A percentile compares a stretch with the other conserved stretches of the same genome.
phyloP scores from a whole-genome alignment of 768 basidiomycete genomes.

The Serendipita sp. region DNA sequence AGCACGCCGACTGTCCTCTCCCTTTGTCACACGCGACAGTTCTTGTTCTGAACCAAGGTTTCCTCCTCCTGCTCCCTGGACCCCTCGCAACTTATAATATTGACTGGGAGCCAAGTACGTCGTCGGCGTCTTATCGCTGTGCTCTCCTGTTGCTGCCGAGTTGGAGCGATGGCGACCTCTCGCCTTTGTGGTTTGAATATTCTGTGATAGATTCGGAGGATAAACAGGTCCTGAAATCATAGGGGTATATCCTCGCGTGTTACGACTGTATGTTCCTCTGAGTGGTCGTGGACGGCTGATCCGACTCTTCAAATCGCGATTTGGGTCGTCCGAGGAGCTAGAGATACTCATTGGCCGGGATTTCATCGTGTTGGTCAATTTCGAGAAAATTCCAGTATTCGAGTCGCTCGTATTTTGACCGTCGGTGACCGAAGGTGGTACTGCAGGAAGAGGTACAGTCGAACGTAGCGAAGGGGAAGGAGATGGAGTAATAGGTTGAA shows the following conservation, averaged over 20 bases:
- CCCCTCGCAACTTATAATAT: conserved; percentile 55
- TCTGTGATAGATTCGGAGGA: neutral
- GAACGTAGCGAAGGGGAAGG: conserved; percentile 45
- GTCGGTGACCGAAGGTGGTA: conserved; percentile 17
- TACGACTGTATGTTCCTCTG: conserved; percentile 9
- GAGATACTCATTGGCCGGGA: neutral
- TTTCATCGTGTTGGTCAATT: neutral
- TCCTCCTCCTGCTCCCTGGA: conserved; percentile 41
- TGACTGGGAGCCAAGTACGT: conserved; percentile 66
- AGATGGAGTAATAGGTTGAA: conserved; percentile 54
- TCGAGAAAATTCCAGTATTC: neutral
- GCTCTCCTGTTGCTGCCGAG: neutral
- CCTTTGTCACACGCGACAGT: conserved; percentile 13
- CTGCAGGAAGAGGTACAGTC: conserved; percentile 22
- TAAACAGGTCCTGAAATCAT: neutral
- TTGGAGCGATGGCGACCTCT: conserved; percentile 3
- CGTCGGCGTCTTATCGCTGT: conserved; percentile 44
- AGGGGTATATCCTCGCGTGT: neutral
- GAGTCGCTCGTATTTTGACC: conserved; percentile 4
- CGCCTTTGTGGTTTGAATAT: neutral
- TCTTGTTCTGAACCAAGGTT: conserved; percentile 27
- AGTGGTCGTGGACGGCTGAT: conserved; percentile 58
- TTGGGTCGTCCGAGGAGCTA: neutral
- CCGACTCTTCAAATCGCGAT: conserved; percentile 19
- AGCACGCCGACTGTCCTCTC: conserved; percentile 28